These are phyloP conservation scores for Fusarium subtropicale DNA, from an alignment of 2,329 filamentous ascomycete genomes.

Conservation along the genomic window DNA sequence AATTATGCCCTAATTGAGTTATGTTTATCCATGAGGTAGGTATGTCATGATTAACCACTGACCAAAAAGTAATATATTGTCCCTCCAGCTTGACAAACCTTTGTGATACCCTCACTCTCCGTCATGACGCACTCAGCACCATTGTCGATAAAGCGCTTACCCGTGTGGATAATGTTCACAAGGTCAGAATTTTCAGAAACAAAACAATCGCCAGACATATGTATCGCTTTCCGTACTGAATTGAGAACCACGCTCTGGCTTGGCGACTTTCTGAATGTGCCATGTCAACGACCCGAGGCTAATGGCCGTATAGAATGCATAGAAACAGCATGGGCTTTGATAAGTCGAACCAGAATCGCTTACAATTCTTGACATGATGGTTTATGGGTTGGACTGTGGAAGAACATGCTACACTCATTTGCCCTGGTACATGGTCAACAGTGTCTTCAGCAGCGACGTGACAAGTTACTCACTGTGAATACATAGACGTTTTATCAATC, in stretches of 20 bases:
- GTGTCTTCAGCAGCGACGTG: accelerated
- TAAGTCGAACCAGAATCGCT: conserved; percentile 64
- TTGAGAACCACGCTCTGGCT: conserved; percentile 67
- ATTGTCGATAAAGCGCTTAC: conserved; percentile 60
- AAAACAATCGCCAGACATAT: conserved; percentile 56
- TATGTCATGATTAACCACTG: conserved; percentile 3
- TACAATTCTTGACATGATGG: conserved; percentile 63
- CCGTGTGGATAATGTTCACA: conserved; percentile 54
- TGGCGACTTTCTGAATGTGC: conserved; percentile 61
- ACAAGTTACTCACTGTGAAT: conserved; percentile 9
- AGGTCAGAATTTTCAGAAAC: conserved; percentile 1
- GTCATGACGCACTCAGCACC: conserved; percentile 69
- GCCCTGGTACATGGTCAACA: not conserved
- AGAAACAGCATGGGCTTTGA: conserved; percentile 66
- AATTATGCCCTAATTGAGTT: not conserved
- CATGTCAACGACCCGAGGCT: conserved; percentile 61
- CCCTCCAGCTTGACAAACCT: conserved; percentile 66
- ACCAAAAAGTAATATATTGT: conserved; percentile 65
- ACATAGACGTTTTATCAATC: conserved; percentile 27
- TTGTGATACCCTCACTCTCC: conserved; percentile 69
- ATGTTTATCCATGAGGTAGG: no score
- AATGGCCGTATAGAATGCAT: conserved; percentile 65
- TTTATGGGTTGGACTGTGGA: conserved; percentile 56
- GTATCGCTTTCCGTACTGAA: conserved; percentile 69
- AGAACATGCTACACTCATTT: conserved; percentile 26